Evolutionary conservation across 2,329 filamentous ascomycete genomes (phyloP), one percentile per base, ranked within the genome.

Genomic region (Penicillium sp.): DNA sequence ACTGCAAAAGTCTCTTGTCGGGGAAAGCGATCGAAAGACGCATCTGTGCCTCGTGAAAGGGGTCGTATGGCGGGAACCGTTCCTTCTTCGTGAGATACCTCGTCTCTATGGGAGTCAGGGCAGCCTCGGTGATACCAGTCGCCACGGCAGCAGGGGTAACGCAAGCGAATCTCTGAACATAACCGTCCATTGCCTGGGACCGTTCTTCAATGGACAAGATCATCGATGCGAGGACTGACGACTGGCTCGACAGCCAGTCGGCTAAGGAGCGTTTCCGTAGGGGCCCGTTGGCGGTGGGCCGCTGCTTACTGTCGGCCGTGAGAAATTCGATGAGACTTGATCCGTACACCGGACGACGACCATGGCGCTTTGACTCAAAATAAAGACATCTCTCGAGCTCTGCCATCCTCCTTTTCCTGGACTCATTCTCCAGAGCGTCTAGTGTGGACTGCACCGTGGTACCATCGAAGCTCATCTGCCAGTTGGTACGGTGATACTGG

Each of bases 1-100:
- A 98, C 66, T 98, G 91, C 0, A 98, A 75, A n/a, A 98, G 80
- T 32, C 93, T 81, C 66, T 90, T 95, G 67, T 98, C 93, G 0
- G 94, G 93, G 65, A 98, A 98, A 39, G 95, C 93, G 53, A 98
- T 96, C 3, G 88, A 94, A 15, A 94, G 77, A 21, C 89, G 85
- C 79, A 95, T 93, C 17, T 90, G 87, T 15, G 91, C 82, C 69
- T 95, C 88, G 59, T 98, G 93, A 77, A 93, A 96, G 0, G 90
- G 88, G 63, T 98, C 91, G 1, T 76, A 69, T 0, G 78, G 75
- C 9, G 77, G 64, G 57, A 78, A 74, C 55, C 77, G 77, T 8
- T 79, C 78, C 62, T 65, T 64, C 7, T 59, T 64, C 12, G 64
- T 67, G 43, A 70, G 59, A 32, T 67, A 62, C 21, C 64, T 74